Evolutionary conservation across 148 eudicot genomes (phyloP).

Genomic region (Silene latifolia): DNA sequence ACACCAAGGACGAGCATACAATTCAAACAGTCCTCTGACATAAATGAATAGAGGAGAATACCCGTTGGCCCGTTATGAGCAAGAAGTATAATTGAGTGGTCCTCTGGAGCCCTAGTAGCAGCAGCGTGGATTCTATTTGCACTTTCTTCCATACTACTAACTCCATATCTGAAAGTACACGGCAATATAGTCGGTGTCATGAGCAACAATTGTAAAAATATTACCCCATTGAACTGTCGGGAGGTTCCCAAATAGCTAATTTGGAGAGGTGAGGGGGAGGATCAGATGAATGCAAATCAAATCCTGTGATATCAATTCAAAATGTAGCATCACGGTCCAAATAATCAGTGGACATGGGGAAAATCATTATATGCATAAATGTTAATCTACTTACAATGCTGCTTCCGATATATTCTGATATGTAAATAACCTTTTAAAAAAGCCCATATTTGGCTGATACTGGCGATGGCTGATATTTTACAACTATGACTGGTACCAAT

Average conservation of each 20-base stretch:
- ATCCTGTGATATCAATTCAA: neutral
- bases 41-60: slow-evolving; percentile 17
- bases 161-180: slow-evolving; percentile 51
- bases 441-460: neutral
- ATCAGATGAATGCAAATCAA: no score
- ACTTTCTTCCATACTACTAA: slow-evolving; percentile 62
- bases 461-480: neutral
- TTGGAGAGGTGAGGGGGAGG: neutral
- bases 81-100: slow-evolving; percentile 60
- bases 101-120: slow-evolving; percentile 55
- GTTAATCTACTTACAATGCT: neutral
- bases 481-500: neutral
- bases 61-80: slow-evolving; percentile 98
- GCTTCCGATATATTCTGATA: neutral
- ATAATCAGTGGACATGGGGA: neutral
- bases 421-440: neutral
- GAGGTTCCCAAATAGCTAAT: neutral
- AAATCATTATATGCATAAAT: neutral
- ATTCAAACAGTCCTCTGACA: neutral
- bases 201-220: neutral
- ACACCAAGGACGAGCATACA: neutral
- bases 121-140: slow-evolving; percentile 52
- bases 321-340: neutral
- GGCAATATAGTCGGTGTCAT: neutral
- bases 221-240: neutral